Conservation (phyloP, 805 yeast genomes). For the Ascoidea tarda region DNA sequence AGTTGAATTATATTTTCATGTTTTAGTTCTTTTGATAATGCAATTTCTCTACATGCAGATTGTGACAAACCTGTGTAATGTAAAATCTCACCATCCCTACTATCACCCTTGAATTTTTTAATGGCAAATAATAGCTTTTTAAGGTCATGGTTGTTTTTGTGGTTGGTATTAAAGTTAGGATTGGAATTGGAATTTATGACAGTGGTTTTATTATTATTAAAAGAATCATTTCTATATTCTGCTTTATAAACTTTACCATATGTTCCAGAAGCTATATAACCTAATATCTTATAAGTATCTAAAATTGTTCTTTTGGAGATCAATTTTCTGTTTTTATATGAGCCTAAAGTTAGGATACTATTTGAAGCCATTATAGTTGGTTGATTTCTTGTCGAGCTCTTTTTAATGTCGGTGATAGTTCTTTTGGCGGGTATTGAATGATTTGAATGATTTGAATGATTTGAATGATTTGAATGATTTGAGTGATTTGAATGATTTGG, state of each 20-base stretch:
- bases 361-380: constrained; percentile 42
- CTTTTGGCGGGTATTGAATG: background rate
- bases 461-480: background rate
- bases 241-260: constrained; percentile 95
- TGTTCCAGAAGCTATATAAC: constrained; percentile 97
- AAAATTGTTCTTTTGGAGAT: constrained; percentile 55
- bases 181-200: constrained; percentile 3
- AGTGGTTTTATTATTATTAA: constrained; percentile 5
- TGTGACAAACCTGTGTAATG: constrained; percentile 94
- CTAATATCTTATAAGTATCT: constrained; percentile 77
- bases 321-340: constrained; percentile 54
- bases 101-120: constrained; percentile 89
- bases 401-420: background rate
- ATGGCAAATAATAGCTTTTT: constrained; percentile 51
- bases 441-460: background rate
- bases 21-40: constrained; percentile 75
- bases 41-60: constrained; percentile 93
- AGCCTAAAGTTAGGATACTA: constrained; percentile 38
- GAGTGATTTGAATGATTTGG: too few species aligned
- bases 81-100: constrained; percentile 68
- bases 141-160: constrained; percentile 7
- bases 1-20: constrained; percentile 71
- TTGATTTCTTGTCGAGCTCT: constrained; percentile 5
- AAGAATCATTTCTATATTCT: constrained; percentile 25
- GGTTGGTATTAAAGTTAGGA: constrained; percentile 6